Evolutionary conservation across 2,329 filamentous ascomycete species (phyloP), one percentile per base, ranked within the genome.

Genomic region (Aureobasidium sp.): DNA sequence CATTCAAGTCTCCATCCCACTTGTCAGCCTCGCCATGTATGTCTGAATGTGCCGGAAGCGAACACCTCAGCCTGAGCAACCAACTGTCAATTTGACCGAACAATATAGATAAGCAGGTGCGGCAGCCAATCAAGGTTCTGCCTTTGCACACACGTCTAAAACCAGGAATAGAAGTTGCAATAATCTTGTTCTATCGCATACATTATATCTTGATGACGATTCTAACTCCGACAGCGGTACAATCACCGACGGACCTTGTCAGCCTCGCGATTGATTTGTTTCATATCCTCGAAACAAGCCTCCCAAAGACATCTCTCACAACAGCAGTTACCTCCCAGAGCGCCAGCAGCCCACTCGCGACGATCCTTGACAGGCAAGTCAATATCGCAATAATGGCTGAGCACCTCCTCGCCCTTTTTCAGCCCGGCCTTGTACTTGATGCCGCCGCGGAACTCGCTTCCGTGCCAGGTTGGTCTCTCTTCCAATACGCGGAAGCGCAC

Each of bases 341-440:
- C 92, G 5, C 93, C 94, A 50, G 81, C 79, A 5, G 92, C 90
- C 91, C 93, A 97, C 69, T 95, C 92, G 64, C 94, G 84, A 62
- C 94, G 83, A 71, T 94, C 84, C 66, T 86, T 83, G 2, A 97
- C 91, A 0, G 84, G 81, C 63, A 97, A 72, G 25, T 84, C 80
- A 59, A 96, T 81, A 76, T 97, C 94, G 72, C 92, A 97, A 73
- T 99, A 99, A 75, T 97, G 93, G 71, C 91, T 96, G 64, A 96
- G 74, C 48, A 97, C 85, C 77, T 99, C 93, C 64, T 96, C 86
- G 5, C 89, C 92, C 57, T 84, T 83, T 68, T 80, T 84, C 67
- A 97, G 85, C 0, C 89, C 89, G 0, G 81, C 82, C 1, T 75
- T 34, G 16, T 13, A 72, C 1, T 57, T 62, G 64, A 66, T 66